These are phyloP conservation scores for Brassica hybrid DNA, from an alignment of 441 rosid genomes.

Conservation along the genomic window DNA sequence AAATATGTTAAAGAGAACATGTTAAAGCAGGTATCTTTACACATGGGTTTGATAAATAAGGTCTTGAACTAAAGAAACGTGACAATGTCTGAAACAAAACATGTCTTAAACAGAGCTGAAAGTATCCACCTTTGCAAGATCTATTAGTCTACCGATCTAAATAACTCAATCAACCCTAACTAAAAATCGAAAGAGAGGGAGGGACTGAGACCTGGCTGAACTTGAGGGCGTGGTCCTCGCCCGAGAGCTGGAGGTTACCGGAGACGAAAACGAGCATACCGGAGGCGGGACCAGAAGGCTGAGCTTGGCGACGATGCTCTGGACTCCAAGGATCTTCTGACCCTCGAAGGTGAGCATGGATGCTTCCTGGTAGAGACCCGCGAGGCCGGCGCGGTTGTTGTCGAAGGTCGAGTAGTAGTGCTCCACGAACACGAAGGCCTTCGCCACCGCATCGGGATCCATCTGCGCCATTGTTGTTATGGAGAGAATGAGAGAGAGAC, in stretches of 20 bases:
- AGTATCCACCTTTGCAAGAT: background rate
- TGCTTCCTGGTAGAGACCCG: conserved; percentile 78
- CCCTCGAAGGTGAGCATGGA: conserved; percentile 97
- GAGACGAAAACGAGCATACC: conserved; percentile 97
- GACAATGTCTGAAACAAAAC: conserved; percentile 7
- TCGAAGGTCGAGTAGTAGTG: conserved; percentile 94
- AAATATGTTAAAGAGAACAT: background rate
- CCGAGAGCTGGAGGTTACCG: conserved; percentile 89
- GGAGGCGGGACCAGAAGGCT: conserved; percentile 95
- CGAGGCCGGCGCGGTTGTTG: conserved; percentile 65
- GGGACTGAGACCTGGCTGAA: conserved; percentile 92
- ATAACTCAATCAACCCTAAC: background rate
- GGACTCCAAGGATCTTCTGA: conserved; percentile 85
- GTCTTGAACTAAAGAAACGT: background rate
- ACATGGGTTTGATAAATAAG: background rate
- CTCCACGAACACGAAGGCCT: conserved; percentile 91
- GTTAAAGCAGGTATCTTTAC: background rate
- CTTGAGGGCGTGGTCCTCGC: conserved; percentile 91
- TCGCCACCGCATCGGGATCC: conserved; percentile 91
- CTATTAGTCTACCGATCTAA: background rate
- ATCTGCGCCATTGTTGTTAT: no score
- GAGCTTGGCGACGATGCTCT: conserved; percentile 83
- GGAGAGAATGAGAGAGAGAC: background rate
- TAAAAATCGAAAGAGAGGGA: background rate
- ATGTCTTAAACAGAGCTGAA: background rate